phyloP scores from a whole-genome alignment of 1,139 yeast genomes.

The Petasospora rhodanensis region DNA sequence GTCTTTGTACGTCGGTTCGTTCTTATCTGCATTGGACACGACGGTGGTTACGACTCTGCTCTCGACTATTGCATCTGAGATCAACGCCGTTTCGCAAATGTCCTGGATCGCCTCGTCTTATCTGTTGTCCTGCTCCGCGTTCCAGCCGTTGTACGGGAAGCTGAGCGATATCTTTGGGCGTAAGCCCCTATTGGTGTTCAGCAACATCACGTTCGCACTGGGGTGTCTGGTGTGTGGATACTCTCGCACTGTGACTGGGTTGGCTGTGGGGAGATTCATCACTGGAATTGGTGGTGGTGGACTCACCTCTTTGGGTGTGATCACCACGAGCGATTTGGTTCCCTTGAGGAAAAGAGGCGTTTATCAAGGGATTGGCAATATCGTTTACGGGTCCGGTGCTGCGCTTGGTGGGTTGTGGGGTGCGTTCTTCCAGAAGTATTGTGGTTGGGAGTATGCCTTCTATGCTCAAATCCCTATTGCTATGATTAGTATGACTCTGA shows the following conservation, averaged over 20 bases:
- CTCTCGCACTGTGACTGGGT: conserved; percentile 41
- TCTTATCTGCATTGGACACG: conserved; percentile 58
- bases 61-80: conserved; percentile 59
- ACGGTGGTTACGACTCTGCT: conserved; percentile 59
- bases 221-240: conserved; percentile 55
- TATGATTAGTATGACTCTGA: conserved; percentile 38
- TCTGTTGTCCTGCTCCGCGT: conserved; percentile 49
- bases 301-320: conserved; percentile 49
- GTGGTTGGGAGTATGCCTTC: conserved; percentile 78
- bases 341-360: conserved; percentile 56
- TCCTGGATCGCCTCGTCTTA: conserved; percentile 60
- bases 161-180: conserved; percentile 85
- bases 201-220: conserved; percentile 44
- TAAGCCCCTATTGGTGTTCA: conserved; percentile 45
- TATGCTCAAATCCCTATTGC: conserved; percentile 61
- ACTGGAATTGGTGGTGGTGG: conserved; percentile 71
- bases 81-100: conserved; percentile 45
- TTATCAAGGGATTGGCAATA: conserved; percentile 60
- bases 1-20: conserved; percentile 44
- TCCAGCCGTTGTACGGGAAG: conserved; percentile 79
- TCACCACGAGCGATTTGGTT: conserved; percentile 52
- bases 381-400: conserved; percentile 65
- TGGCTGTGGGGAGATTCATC: conserved; percentile 66
- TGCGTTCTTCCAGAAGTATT: conserved; percentile 50
- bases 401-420: conserved; percentile 69